Conservation (phyloP, 768 basidiomycete genomes). For the Panaeolus papilionaceus region DNA sequence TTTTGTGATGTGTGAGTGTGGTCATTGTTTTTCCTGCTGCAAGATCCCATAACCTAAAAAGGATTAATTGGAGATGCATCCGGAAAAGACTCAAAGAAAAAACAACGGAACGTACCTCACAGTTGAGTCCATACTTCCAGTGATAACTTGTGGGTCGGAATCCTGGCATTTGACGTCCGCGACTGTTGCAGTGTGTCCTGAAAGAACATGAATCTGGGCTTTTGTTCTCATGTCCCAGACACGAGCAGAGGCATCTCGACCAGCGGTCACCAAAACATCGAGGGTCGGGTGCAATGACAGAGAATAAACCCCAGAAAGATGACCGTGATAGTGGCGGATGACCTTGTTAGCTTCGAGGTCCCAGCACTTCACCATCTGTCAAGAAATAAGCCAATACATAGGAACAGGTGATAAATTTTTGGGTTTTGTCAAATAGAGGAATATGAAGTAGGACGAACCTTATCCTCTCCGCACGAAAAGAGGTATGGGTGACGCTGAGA, state of each 20-base stretch:
- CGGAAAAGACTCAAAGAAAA: constrained; percentile 12
- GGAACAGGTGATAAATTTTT: constrained; percentile 9
- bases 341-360: constrained; percentile 99
- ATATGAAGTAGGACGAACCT: constrained; percentile 55
- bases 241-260: constrained; percentile 94
- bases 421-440: constrained; percentile 5
- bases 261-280: constrained; percentile 93
- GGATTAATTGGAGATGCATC: constrained; percentile 13
- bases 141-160: constrained; percentile 97
- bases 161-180: constrained; percentile 97
- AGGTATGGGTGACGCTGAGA: constrained; percentile 94
- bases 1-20: constrained; percentile 99
- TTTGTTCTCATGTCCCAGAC: constrained; percentile 99
- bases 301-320: constrained; percentile 96
- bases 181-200: constrained; percentile 94
- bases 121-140: constrained; percentile 98
- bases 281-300: constrained; percentile 94
- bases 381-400: background rate
- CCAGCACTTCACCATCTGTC: constrained; percentile 99
- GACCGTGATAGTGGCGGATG: constrained; percentile 98
- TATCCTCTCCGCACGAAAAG: constrained; percentile 98
- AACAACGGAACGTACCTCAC: constrained; percentile 61
- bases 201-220: constrained; percentile 90
- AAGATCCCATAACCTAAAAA: constrained; percentile 88
- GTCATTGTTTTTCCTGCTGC: constrained; percentile 97